Base-by-base conservation (phyloP, 2,329 filamentous ascomycete genomes). In the Fusarium sp. region DNA sequence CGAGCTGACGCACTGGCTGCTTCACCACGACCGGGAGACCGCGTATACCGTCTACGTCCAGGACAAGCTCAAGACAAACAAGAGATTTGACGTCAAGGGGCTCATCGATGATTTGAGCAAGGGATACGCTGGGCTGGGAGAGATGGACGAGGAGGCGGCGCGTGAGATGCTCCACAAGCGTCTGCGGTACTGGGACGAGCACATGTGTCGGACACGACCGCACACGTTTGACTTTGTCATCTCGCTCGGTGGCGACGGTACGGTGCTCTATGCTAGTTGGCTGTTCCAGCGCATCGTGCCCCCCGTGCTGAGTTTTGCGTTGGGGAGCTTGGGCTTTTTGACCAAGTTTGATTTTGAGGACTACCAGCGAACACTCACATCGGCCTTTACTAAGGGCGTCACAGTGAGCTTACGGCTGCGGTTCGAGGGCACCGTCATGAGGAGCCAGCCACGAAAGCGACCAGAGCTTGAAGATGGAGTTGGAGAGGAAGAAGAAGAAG, bases 281-380 rank as follows among this genome's bases (percentile, higher is more conserved):
- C 87, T 99, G 1, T 99, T 99, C 81, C 97, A 99, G 84, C 91
- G 94, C 47, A 93, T 98, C 56, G 96, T 98, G 0, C 97, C 97
- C 7, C 97, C 97, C 0, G 95, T 98, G 1, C 86, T 99, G 71
- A 96, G 95, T 70, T 98, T 99, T 82, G 90, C 95, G 1, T 86
- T 98, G 11, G 97, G 97, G 10, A 98, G 95, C 27, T 87, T 99
- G 6, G 97, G 97, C 0, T 99, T 99, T 80, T 85, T 99, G 74
- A 98, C 97, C 30, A 98, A 98, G 80, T 98, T 98, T 81, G 95
- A 98, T 82, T 99, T 95, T 82, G 90, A 91, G 15, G 86, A 93
- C 6, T 95, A 94, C 75, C 86, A 90, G 70, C 84, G 88, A 15
- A 97, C 90, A 2, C 87, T 98, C 35, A 89, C 87, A 4, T 90